A percentile compares a stretch with the other conserved stretches of the same genome.
Conservation (phyloP, 257 asterid genomes). For the Solanum phureja region DNA sequence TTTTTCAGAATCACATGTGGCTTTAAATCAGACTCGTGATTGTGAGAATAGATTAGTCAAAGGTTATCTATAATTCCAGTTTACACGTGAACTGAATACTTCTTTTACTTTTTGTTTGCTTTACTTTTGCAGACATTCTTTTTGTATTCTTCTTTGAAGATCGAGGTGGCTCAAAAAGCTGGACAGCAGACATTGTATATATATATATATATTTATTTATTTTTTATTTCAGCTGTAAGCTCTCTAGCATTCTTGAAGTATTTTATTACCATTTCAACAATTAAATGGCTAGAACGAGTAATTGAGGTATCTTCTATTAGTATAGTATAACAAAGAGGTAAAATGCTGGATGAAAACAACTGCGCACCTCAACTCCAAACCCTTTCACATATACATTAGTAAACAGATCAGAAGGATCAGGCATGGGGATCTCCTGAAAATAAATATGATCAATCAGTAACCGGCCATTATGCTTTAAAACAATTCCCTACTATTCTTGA, state of each 20-base stretch:
- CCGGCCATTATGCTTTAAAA: not conserved
- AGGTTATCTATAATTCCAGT: not conserved
- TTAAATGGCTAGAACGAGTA: not conserved
- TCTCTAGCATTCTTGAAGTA: not conserved
- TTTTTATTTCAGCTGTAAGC: not conserved
- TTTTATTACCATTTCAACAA: not conserved
- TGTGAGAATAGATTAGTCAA: not conserved
- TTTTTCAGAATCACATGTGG: not conserved
- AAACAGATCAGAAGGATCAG: conserved; percentile 87
- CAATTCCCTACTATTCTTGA: not conserved
- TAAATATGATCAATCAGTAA: not conserved
- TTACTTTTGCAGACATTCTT: not conserved
- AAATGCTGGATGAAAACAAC: not conserved
- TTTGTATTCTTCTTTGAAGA: not conserved
- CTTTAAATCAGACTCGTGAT: not conserved
- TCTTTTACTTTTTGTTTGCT: not conserved
- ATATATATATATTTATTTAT: no score
- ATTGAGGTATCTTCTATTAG: not conserved
- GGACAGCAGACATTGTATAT: not conserved
- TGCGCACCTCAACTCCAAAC: conserved; percentile 67
- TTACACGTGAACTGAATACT: not conserved
- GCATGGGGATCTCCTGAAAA: conserved; percentile 84
- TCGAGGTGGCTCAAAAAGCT: not conserved
- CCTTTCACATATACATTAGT: conserved; percentile 75
- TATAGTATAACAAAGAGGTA: not conserved